Evolutionary conservation across 306 rosid species (phyloP).

Genomic region (Quercus ilex): DNA sequence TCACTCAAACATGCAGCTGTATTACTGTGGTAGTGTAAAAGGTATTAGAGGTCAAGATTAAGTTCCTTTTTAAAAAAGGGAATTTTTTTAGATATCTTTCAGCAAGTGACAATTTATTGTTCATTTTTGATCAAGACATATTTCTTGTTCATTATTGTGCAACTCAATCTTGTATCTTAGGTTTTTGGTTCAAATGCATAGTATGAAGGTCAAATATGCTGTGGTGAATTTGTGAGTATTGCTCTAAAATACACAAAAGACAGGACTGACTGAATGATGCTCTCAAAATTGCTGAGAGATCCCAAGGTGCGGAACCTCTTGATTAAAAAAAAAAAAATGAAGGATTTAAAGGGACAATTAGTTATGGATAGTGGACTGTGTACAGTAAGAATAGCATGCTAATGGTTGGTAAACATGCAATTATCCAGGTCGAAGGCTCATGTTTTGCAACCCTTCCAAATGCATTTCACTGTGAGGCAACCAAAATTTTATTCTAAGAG

Average conservation of each 20-base stretch:
- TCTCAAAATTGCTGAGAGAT: not conserved
- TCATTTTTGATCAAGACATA: not conserved
- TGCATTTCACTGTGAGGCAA: not conserved
- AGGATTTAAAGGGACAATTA: not conserved
- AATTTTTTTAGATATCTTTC: not conserved
- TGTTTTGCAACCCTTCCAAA: not conserved
- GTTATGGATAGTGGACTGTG: not conserved
- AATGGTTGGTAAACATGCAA: not conserved
- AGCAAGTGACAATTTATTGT: not conserved
- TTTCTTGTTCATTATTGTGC: not conserved
- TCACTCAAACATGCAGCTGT: not conserved
- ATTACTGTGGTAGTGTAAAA: not conserved
- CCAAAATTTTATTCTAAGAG: not conserved
- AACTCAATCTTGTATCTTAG: not conserved
- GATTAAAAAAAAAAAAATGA: not conserved
- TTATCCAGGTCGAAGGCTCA: not conserved
- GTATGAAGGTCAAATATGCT: not conserved
- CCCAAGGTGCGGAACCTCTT: not conserved
- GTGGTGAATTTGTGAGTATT: not conserved
- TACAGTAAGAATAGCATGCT: not conserved
- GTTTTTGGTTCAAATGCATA: not conserved
- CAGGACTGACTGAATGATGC: not conserved
- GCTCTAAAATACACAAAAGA: not conserved
- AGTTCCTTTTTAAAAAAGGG: not conserved
- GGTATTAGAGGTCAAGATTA: not conserved